Base-by-base conservation (phyloP, 1,284 basidiomycete species). In the Tilletia setariae region DNA sequence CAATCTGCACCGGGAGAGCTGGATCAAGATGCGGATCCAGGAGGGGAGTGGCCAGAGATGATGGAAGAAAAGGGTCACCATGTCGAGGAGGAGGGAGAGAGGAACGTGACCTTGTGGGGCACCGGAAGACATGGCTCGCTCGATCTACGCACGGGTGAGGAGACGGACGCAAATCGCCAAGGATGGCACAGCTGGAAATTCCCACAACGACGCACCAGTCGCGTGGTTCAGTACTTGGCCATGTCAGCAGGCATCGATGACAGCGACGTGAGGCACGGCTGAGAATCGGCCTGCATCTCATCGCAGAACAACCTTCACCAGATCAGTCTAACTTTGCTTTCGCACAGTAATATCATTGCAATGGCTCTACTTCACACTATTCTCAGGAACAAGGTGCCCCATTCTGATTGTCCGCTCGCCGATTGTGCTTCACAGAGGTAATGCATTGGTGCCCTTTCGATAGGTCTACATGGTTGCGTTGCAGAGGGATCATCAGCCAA, bases 181-280 rank as follows among this genome's bases (percentile, higher is more conserved):
- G 56, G 56, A 30, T 61, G 56, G 56, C 35, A 61, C 28, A 30
- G 28, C 19, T 61, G 56, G 56, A 61, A 61, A 30, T 61, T 61
- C 56, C 56, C 56, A 19, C 56, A 61, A 30, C 23, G 56, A 16
- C 23, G 56, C 13, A 61, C 56, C 28, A 61, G 15, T 40, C 56
- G 56, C 28, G 28, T 35, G 2, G n/a, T 61, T 40, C n/a, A 21
- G 6, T 56, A 56, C 25, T 23, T 56, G 11, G 51, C 21, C n/a
- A 23, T 56, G 51, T 25, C n/a, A 32, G 59, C 32, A 16, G 32
- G 59, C 46, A 49, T 49, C 19, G 35, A 40, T 11, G 35, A 40
- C 35, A 40, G 35, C 35, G 35, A 40, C 11, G 35, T 40, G 4
- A 40, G 35, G 35, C 35, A 40, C 35, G 35, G 35, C 35, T 40